phyloP scores from a whole-genome alignment of 306 rosid species.

The Fragaria vesca region DNA sequence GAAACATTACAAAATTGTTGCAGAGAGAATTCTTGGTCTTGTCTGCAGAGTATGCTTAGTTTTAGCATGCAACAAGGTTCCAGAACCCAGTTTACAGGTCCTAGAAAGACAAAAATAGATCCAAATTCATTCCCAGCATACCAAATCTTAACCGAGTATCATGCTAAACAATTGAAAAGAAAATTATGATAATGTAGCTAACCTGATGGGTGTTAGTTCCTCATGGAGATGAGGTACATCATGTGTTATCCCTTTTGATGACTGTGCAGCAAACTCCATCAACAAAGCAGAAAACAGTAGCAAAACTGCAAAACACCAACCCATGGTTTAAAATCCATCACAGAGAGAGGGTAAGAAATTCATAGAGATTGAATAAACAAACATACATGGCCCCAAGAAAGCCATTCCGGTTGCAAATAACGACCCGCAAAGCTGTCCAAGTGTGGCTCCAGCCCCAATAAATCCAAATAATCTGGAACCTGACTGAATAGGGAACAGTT shows the following conservation, averaged over 20 bases:
- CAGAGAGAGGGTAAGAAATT: neutral
- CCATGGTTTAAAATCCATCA: conserved; percentile 10
- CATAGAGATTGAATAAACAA: conserved; percentile 24
- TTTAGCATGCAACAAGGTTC: neutral
- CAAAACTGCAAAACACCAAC: conserved; percentile 51
- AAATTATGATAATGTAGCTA: conserved; percentile 12
- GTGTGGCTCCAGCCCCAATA: conserved; percentile 98
- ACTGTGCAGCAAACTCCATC: conserved; percentile 91
- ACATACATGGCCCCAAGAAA: conserved; percentile 88
- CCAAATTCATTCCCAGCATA: neutral
- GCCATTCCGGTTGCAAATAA: conserved; percentile 92
- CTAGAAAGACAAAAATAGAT: neutral
- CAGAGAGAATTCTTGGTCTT: neutral
- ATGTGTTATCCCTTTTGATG: conserved; percentile 72
- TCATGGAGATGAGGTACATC: conserved; percentile 43
- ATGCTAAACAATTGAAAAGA: neutral
- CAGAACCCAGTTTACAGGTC: conserved; percentile 4
- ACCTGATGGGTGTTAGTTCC: conserved; percentile 78
- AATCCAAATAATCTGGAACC: conserved; percentile 99
- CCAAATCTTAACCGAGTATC: neutral
- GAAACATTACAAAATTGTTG: conserved; percentile 9
- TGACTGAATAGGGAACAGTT: conserved; percentile 73
- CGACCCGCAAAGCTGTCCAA: conserved; percentile 96
- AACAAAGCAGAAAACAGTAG: conserved; percentile 84
- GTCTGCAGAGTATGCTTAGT: neutral